Percentiles rank a stretch among this genome's conserved stretches.
Conservation (phyloP, 495 filamentous ascomycete species). For the Penicillium odoratum region DNA sequence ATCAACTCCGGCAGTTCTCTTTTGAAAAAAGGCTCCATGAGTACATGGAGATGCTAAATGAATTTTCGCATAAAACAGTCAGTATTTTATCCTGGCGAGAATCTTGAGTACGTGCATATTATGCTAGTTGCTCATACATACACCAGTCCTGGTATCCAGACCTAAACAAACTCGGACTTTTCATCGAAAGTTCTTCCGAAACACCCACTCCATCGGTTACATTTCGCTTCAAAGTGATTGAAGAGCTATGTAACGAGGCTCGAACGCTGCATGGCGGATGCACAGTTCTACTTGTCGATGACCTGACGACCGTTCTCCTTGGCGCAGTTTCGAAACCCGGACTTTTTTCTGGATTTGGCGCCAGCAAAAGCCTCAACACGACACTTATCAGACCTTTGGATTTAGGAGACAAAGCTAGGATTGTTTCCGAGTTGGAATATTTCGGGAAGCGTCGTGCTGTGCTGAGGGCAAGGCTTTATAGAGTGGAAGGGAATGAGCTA, state of each 20-base stretch:
- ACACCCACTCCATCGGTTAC: constrained; percentile 1
- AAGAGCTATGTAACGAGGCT: background rate
- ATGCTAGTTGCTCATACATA: background rate
- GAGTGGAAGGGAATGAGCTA: background rate
- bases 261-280: constrained; percentile 4
- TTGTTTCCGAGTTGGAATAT: constrained; percentile 6
- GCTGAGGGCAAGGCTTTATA: constrained; percentile 5
- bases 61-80: background rate
- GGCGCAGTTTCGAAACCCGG: constrained; percentile 4
- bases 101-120: background rate
- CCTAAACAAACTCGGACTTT: background rate
- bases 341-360: background rate
- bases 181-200: background rate
- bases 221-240: constrained; percentile 4
- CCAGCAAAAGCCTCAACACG: background rate
- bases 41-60: background rate
- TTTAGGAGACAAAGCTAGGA: background rate
- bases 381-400: constrained; percentile 1
- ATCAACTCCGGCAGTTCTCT: background rate
- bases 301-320: constrained; percentile 7
- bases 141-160: background rate
- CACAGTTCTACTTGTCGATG: constrained; percentile 2
- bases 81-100: background rate
- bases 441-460: background rate
- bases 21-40: background rate